Conservation (phyloP, 129 eudicot genomes). For the Gnaphalium uliginosum region DNA sequence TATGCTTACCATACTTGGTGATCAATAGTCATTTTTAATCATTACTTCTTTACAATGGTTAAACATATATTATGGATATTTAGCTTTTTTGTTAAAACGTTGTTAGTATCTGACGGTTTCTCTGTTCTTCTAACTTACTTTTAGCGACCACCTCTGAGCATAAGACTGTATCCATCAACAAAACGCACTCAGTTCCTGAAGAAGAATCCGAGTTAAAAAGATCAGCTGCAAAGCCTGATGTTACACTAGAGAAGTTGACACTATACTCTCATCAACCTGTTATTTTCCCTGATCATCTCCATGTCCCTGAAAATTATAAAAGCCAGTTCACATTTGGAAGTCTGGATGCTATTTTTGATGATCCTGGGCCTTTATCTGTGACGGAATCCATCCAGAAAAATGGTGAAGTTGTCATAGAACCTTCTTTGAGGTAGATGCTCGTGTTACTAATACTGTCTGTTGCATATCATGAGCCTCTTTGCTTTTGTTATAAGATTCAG, state of each 20-base stretch:
- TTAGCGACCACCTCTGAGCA: slow-evolving; percentile 32
- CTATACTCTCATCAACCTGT: slow-evolving; percentile 46
- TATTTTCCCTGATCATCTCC: slow-evolving; percentile 68
- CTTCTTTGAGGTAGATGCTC: slow-evolving; percentile 36
- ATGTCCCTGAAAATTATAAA: slow-evolving; percentile 56
- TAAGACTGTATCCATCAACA: slow-evolving; percentile 12
- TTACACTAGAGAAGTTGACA: slow-evolving; percentile 43
- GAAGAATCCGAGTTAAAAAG: slow-evolving; percentile 37
- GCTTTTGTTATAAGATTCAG: neutral
- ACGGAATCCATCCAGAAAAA: slow-evolving; percentile 26
- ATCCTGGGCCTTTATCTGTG: slow-evolving; percentile 25
- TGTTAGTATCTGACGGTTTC: slow-evolving; percentile 10
- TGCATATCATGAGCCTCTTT: neutral
- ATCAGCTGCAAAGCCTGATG: slow-evolving; percentile 45
- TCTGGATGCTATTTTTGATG: slow-evolving; percentile 43
- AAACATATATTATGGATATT: too few relatives aligned
- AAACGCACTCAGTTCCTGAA: slow-evolving; percentile 17
- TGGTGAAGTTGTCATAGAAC: slow-evolving; percentile 33
- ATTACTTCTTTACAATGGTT: too few relatives aligned
- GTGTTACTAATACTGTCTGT: neutral
- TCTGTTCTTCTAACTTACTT: neutral
- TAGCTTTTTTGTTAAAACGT: neutral
- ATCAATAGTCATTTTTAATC: neutral
- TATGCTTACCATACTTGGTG: neutral
- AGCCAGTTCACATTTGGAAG: slow-evolving; percentile 66